These are phyloP conservation scores for Insectozyma bohioensis DNA, from an alignment of 1,139 yeast genomes.

Conservation along the genomic window DNA sequence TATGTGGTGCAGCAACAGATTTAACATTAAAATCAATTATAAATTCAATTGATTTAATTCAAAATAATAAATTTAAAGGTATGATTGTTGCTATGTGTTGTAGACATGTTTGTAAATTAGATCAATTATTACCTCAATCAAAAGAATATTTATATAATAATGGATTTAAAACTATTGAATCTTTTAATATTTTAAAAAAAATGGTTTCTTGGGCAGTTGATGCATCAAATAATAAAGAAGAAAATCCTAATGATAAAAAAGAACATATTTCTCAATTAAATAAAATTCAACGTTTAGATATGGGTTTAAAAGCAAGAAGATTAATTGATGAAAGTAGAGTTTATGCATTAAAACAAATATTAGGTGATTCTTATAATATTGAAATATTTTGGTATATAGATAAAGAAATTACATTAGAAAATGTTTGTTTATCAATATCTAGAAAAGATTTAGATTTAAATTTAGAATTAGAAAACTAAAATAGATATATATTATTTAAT, in stretches of 20 bases:
- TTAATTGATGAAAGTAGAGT: constrained; percentile 59
- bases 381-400: constrained; percentile 61
- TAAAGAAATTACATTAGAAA: constrained; percentile 63
- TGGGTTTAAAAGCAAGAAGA: constrained; percentile 70
- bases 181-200: constrained; percentile 58
- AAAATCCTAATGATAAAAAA: not conserved
- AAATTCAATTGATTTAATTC: constrained; percentile 37
- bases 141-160: constrained; percentile 32
- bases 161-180: constrained; percentile 31
- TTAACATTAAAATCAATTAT: constrained; percentile 67
- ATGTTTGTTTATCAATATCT: constrained; percentile 50
- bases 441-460: constrained; percentile 1
- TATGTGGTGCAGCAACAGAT: constrained; percentile 95
- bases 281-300: constrained; percentile 44
- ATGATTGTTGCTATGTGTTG: constrained; percentile 91
- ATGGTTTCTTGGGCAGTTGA: constrained; percentile 84
- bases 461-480: too few relatives aligned
- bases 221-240: not conserved
- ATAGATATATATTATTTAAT: too few relatives aligned
- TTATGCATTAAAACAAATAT: constrained; percentile 40
- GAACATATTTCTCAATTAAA: constrained; percentile 32
- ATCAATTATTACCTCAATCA: constrained; percentile 53
- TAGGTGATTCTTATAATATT: constrained; percentile 35
- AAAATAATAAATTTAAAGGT: constrained; percentile 40
- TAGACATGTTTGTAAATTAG: constrained; percentile 73